phyloP scores from a whole-genome alignment of 805 yeast species.

The Ogataea paradorogensis region DNA sequence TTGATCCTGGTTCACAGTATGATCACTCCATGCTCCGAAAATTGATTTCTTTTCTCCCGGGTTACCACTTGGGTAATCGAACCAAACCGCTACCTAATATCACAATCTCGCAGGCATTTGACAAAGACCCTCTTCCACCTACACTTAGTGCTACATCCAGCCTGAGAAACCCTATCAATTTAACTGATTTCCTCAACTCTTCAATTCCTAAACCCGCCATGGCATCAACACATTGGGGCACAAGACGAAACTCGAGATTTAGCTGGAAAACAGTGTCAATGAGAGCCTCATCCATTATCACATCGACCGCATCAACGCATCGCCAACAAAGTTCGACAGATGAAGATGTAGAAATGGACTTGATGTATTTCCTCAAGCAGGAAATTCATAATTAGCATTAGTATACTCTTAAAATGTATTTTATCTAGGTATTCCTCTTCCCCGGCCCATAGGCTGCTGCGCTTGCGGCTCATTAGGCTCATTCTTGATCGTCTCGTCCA shows the following conservation, averaged over 20 bases:
- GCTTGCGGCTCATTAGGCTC: slow-evolving; percentile 54
- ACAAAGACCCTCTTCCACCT: not conserved
- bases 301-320: slow-evolving; percentile 10
- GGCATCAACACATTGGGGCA: not conserved
- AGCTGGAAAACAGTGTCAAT: slow-evolving; percentile 27
- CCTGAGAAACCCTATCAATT: slow-evolving; percentile 11
- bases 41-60: slow-evolving; percentile 28
- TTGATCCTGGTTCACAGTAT: slow-evolving; percentile 22
- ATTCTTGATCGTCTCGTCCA: slow-evolving; percentile 88
- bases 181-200: slow-evolving; percentile 17
- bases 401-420: not conserved
- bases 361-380: slow-evolving; percentile 23
- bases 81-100: not conserved
- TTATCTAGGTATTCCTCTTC: slow-evolving; percentile 58
- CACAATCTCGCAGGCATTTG: not conserved
- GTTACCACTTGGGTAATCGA: slow-evolving; percentile 18
- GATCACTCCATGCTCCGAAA: slow-evolving; percentile 22
- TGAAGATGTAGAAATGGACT: slow-evolving; percentile 24
- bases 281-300: slow-evolving; percentile 22
- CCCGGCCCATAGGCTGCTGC: slow-evolving; percentile 23
- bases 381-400: slow-evolving; percentile 7
- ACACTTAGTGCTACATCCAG: slow-evolving; percentile 1
- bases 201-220: slow-evolving; percentile 9
- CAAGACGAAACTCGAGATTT: slow-evolving; percentile 25
- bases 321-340: slow-evolving; percentile 5